A percentile compares a stretch with the other conserved stretches of the same genome.
phyloP scores from a whole-genome alignment of 371 early-diverging fungal species.

The Syncephalis plumigaleata region DNA sequence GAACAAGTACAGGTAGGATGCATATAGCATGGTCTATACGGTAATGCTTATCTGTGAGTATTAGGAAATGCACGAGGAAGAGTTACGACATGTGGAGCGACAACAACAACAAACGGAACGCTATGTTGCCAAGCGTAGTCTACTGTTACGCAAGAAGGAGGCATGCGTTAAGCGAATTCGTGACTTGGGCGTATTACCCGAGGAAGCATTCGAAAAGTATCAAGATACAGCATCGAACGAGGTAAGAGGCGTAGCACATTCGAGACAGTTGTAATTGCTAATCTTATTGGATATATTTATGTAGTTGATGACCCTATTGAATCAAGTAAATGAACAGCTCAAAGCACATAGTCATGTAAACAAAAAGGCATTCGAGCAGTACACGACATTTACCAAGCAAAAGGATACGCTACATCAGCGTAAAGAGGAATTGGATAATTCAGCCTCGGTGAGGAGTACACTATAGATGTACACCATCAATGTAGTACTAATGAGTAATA shows the following conservation, averaged over 20 bases:
- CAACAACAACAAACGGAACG: slow-evolving; percentile 54
- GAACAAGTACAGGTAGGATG: neutral
- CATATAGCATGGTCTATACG: no score
- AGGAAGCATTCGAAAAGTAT: slow-evolving; percentile 76
- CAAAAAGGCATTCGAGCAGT: slow-evolving; percentile 96
- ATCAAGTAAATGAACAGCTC: slow-evolving; percentile 64
- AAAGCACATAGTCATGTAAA: slow-evolving; percentile 88
- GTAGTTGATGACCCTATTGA: no score
- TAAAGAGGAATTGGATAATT: slow-evolving; percentile 72
- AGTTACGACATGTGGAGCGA: slow-evolving; percentile 13
- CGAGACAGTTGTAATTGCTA: no score
- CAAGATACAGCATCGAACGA: slow-evolving; percentile 22
- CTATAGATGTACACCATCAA: neutral
- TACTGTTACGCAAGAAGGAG: slow-evolving; percentile 70
- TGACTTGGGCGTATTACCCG: slow-evolving; percentile 91
- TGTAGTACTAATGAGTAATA: no score
- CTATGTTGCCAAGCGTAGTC: slow-evolving; percentile 53
- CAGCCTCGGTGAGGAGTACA: slow-evolving; percentile 29
- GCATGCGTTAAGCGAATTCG: slow-evolving; percentile 75
- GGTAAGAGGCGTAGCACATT: no score
- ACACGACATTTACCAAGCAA: slow-evolving; percentile 79
- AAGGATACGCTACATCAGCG: slow-evolving; percentile 62
- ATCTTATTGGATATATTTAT: no score
- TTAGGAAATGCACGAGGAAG: slow-evolving; percentile 6
- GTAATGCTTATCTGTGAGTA: no score